Conservation (phyloP, 2,329 filamentous ascomycete genomes). For the Alternaria rosae region DNA sequence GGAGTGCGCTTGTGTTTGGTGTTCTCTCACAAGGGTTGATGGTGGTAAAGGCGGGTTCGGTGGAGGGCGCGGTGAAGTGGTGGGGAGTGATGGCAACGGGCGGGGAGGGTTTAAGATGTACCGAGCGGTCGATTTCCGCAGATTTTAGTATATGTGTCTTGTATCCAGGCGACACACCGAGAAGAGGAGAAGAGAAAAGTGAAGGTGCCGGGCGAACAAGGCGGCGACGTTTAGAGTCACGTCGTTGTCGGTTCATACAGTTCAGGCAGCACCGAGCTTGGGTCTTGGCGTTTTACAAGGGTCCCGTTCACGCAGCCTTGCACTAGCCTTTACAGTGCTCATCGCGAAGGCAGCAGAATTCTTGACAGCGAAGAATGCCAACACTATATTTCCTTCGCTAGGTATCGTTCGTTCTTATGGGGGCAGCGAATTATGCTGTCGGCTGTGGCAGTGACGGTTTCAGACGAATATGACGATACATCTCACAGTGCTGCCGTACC, state of each 20-base stretch:
- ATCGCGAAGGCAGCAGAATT: neutral
- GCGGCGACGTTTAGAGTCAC: conserved; percentile 36
- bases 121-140: conserved; percentile 2
- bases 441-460: neutral
- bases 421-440: neutral
- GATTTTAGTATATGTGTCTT: neutral
- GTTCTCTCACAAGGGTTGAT: conserved; percentile 2
- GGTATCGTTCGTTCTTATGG: no score
- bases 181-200: conserved; percentile 16
- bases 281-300: conserved; percentile 27
- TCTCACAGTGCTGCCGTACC: neutral
- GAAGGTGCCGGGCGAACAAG: conserved; percentile 23
- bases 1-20: neutral
- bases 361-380: neutral
- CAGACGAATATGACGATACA: neutral
- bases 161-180: neutral
- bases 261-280: conserved; percentile 43
- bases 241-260: conserved; percentile 20
- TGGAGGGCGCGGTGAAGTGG: conserved; percentile 13
- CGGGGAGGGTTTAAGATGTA: conserved; percentile 8
- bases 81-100: conserved; percentile 8
- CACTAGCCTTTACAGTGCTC: conserved; percentile 16
- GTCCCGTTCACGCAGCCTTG: conserved; percentile 17
- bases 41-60: neutral
- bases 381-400: neutral